Evolutionary conservation across 2,329 filamentous ascomycete genomes (phyloP).

Genomic region (Blumeria hordei): DNA sequence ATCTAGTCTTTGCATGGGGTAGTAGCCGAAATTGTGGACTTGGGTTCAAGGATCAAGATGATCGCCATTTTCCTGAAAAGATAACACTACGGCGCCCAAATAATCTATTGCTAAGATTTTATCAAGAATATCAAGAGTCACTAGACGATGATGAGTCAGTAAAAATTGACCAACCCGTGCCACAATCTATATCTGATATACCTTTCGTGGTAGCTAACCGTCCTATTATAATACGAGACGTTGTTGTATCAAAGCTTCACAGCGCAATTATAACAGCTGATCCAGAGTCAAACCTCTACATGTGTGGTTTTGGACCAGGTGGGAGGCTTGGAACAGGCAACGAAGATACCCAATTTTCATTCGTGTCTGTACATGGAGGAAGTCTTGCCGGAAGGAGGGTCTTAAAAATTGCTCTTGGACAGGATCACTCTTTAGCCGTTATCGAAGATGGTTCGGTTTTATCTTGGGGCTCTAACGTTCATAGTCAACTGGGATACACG

Average conservation of each 20-base stretch:
- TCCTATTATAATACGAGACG: conserved; percentile 54
- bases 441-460: conserved; percentile 74
- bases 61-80: conserved; percentile 79
- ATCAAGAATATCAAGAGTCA: conserved; percentile 36
- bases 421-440: conserved; percentile 74
- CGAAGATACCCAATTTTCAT: conserved; percentile 71
- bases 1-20: conserved; percentile 82
- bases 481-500: conserved; percentile 66
- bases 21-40: conserved; percentile 90
- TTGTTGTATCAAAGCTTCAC: conserved; percentile 75
- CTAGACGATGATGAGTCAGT: conserved; percentile 7
- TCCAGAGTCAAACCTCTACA: conserved; percentile 69
- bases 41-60: conserved; percentile 85
- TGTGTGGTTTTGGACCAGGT: conserved; percentile 78
- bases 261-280: conserved; percentile 75
- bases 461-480: conserved; percentile 79
- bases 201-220: conserved; percentile 48
- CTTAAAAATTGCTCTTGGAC: conserved; percentile 57
- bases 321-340: conserved; percentile 76
- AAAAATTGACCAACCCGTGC: conserved; percentile 6
- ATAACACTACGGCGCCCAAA: conserved; percentile 54
- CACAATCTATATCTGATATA: conserved; percentile 24
- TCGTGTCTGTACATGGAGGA: conserved; percentile 57
- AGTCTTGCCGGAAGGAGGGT: conserved; percentile 50
- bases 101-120: conserved; percentile 49